Evolutionary conservation across 169 alveolate genomes (phyloP), one percentile per base, ranked within the genome.

Genomic region (Plasmodium vivax): DNA sequence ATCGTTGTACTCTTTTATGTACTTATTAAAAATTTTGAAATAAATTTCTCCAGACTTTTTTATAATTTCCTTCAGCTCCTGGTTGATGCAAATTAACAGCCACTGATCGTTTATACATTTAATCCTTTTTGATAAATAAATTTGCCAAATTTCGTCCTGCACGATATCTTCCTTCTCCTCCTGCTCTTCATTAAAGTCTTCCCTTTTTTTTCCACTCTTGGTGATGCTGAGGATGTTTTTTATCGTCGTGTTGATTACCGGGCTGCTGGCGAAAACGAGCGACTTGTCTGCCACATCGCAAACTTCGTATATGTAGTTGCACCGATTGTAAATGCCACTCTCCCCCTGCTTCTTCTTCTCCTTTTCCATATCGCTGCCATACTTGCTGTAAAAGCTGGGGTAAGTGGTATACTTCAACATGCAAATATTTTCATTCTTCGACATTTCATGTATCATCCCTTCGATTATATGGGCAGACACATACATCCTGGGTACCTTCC

Each of bases 381-480:
- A 90, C 72, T 90, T 79, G 19, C 68, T 27, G 72, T 90, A 90
- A 90, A 90, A 90, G 72, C 72, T 90, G 9, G 83, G 56, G 68
- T 80, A 80, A 12, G 83, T 79, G 23, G 94, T 90, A 54, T 90
- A 90, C 82, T 90, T 90, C 82, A 90, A 43, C 32, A 90, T 90
- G 74, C 94, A 90, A 38, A 90, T 79, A 56, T 90, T 90, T 71
- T 90, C 94, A 80, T 90, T 68, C 51, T 90, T 90, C 30, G 91
- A 14, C 94, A 90, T 80, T 81, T 80, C 90, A 80, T 90, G 68
- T 56, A 90, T 68, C n/a, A 51, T 43, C n/a, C 94, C 94, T 38
- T 90, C 94, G 72, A 90, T 90, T 80, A 90, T 90, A 34, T 90
- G 94, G n/a, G 94, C 94, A 3, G 94, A 90, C 27, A 90, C 94